Conservation (phyloP, 2,329 filamentous ascomycete genomes). For the Penicillium sp. region DNA sequence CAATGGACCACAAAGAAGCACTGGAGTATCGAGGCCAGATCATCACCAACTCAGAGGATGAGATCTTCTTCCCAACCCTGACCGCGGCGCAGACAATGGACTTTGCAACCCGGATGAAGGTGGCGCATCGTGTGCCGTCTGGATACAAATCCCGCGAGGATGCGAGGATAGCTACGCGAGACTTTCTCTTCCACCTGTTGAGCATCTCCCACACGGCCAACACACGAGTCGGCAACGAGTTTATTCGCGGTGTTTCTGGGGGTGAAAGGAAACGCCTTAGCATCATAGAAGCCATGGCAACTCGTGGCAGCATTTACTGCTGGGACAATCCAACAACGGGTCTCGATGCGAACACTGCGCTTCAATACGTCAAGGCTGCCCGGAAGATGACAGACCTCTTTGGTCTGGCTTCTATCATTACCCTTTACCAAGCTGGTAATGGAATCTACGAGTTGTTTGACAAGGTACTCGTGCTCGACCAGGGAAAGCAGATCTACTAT, state of each 20-base stretch:
- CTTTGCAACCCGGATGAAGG: slow-evolving; percentile 62
- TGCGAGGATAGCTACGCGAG: slow-evolving; percentile 52
- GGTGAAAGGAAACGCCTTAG: slow-evolving; percentile 73
- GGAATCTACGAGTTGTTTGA: slow-evolving; percentile 73
- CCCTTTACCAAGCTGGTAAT: slow-evolving; percentile 72
- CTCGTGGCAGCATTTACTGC: slow-evolving; percentile 62
- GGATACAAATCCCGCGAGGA: slow-evolving; percentile 51
- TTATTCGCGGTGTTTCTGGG: slow-evolving; percentile 68
- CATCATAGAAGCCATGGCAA: slow-evolving; percentile 68
- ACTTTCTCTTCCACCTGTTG: slow-evolving; percentile 64
- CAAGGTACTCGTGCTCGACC: slow-evolving; percentile 71
- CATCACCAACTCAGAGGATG: slow-evolving; percentile 60
- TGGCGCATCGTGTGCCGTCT: slow-evolving; percentile 55
- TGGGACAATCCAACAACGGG: slow-evolving; percentile 73
- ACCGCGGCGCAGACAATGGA: slow-evolving; percentile 59
- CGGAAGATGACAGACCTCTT: slow-evolving; percentile 67
- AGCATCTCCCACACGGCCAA: slow-evolving; percentile 63
- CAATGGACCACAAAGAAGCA: slow-evolving; percentile 48
- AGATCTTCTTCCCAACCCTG: slow-evolving; percentile 56
- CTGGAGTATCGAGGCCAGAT: slow-evolving; percentile 62
- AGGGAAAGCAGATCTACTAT: slow-evolving; percentile 69
- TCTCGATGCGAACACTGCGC: slow-evolving; percentile 67
- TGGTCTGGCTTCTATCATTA: slow-evolving; percentile 65
- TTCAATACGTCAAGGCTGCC: slow-evolving; percentile 66
- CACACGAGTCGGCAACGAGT: slow-evolving; percentile 68